Evolutionary conservation across 2,329 filamentous ascomycete species (phyloP).

Genomic region (Lachnellula arida): DNA sequence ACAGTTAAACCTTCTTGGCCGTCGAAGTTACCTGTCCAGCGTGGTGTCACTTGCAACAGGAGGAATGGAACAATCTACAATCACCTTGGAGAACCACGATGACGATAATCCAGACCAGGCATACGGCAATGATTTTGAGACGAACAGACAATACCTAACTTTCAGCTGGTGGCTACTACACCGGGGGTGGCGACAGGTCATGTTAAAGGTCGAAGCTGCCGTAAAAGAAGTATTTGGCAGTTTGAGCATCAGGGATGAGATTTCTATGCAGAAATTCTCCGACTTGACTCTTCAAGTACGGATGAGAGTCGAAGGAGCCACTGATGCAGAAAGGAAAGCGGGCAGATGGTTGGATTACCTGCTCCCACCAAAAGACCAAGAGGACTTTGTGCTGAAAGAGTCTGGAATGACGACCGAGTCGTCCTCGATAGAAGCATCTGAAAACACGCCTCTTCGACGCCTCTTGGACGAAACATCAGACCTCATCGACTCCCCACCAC

Average conservation of each 20-base stretch:
- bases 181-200: constrained; percentile 78
- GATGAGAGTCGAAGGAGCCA: constrained; percentile 74
- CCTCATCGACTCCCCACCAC: constrained; percentile 88
- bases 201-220: constrained; percentile 75
- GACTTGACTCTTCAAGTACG: constrained; percentile 79
- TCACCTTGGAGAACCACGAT: constrained; percentile 89
- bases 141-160: constrained; percentile 88
- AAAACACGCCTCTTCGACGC: constrained; percentile 62
- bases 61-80: constrained; percentile 63
- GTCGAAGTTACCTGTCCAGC: constrained; percentile 91
- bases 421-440: constrained; percentile 33
- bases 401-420: constrained; percentile 67
- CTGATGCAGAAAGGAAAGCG: constrained; percentile 56
- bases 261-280: constrained; percentile 75
- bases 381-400: constrained; percentile 78
- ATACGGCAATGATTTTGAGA: constrained; percentile 92
- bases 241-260: constrained; percentile 81
- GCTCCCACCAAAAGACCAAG: constrained; percentile 72
- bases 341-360: constrained; percentile 72
- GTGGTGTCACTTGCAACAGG: constrained; percentile 87
- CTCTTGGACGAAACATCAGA: constrained; percentile 95
- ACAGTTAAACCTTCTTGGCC: constrained; percentile 93
- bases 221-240: constrained; percentile 87
- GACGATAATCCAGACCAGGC: constrained; percentile 78
- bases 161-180: constrained; percentile 99